Evolutionary conservation across 768 basidiomycete species (phyloP), one percentile per base, ranked within the genome.

Genomic region (Neoboletus brunneissimus): DNA sequence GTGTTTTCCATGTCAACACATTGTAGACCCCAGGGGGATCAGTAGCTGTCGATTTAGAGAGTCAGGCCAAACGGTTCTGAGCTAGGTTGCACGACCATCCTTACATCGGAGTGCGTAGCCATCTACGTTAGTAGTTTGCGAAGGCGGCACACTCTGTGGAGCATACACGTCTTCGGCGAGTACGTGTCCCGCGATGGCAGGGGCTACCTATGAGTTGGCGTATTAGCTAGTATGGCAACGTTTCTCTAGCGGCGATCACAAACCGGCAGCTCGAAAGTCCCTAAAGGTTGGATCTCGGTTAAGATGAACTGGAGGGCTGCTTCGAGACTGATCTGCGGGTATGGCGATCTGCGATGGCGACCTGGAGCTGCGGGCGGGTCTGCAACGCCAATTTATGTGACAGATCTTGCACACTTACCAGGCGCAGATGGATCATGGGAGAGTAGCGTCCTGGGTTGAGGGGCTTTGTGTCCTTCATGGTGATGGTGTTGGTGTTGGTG

Each of bases 41-140:
- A 51, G 81, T 78, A 5, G 87, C 89, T 92, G 59, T 37, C 7
- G 23, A 41, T 10, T 3, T 5, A 29, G 16, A 35, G 23, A 4
- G 48, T 65, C 31, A 66, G 29, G 12, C 18, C 7, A 23, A 51
- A 48, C 12, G 29, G 48, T 48, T 37, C 18, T 3, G 43, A 22
- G 10, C 5, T 20, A 34, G 13, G 18, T 51, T 15, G 35, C n/a
- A 49, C 9, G 7, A 12, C 23, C 23, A 4, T 59, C 81, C 81
- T 58, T 64, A 90, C 89, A 84, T 56, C 82, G 77, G 1, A 94
- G 70, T 5, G 93, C 93, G 66, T 96, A 96, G 0, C 93, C 93
- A 68, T 95, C 93, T 12, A 93, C 91, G 61, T 84, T 94, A 6
- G 93, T 93, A 1, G 89, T 91, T 18, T 76, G 69, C 2, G 79